Conservation (phyloP, 495 filamentous ascomycete species). For the Penicillium fimorum region DNA sequence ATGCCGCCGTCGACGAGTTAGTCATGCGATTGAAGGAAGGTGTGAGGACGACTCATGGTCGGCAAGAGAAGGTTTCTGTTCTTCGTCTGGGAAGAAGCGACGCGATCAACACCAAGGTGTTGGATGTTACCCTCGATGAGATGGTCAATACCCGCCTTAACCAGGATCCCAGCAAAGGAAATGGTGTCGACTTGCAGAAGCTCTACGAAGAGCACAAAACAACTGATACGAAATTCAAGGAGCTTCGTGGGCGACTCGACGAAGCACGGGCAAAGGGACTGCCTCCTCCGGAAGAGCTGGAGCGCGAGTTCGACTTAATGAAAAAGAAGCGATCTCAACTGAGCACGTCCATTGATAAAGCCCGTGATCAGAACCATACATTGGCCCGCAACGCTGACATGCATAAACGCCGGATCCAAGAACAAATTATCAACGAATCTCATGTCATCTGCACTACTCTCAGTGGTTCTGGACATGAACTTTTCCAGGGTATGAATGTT, state of each 20-base stretch:
- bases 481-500: conserved; percentile 91
- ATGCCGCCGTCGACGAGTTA: conserved; percentile 94
- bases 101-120: conserved; percentile 85
- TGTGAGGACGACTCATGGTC: conserved; percentile 73
- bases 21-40: conserved; percentile 90
- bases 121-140: conserved; percentile 92
- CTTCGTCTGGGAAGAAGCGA: conserved; percentile 90
- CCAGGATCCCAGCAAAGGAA: conserved; percentile 33
- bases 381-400: conserved; percentile 79
- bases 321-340: conserved; percentile 75
- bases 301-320: conserved; percentile 70
- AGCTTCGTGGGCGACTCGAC: conserved; percentile 66
- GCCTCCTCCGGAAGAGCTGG: conserved; percentile 58
- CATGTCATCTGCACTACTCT: conserved; percentile 95
- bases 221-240: conserved; percentile 67
- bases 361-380: conserved; percentile 78
- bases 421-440: conserved; percentile 83
- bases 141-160: conserved; percentile 74
- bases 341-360: conserved; percentile 76
- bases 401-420: conserved; percentile 77
- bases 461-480: conserved; percentile 93
- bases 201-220: conserved; percentile 79
- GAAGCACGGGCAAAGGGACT: conserved; percentile 64
- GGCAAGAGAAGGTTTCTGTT: conserved; percentile 70
- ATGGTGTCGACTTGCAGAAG: conserved; percentile 61